Conservation (phyloP, 306 rosid species). For the Carpinus viminea region DNA sequence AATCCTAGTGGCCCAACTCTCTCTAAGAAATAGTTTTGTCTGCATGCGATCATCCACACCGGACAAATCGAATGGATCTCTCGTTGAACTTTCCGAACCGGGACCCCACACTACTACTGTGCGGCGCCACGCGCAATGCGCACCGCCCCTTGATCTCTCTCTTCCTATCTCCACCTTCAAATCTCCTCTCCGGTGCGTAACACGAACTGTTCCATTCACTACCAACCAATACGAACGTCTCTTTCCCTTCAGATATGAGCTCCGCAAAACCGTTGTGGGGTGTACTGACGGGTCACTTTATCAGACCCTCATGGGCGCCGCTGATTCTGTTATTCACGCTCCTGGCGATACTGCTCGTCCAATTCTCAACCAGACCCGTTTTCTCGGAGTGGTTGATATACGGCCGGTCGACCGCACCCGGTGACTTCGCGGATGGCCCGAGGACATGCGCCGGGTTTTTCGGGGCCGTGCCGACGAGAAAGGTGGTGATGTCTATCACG, state of each 20-base stretch:
- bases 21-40: neutral
- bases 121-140: neutral
- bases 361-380: conserved; percentile 40
- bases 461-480: conserved; percentile 25
- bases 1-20: neutral
- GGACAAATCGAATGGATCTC: conserved; percentile 17
- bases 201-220: conserved; percentile 20
- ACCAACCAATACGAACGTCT: neutral
- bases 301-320: conserved; percentile 45
- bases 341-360: conserved; percentile 48
- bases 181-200: neutral
- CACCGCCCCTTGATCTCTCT: neutral
- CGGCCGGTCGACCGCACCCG: neutral
- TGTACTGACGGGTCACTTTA: conserved; percentile 9
- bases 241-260: conserved; percentile 36
- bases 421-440: neutral
- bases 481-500: conserved; percentile 51
- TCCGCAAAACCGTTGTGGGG: conserved; percentile 39
- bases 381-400: conserved; percentile 36
- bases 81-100: conserved; percentile 16
- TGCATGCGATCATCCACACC: neutral
- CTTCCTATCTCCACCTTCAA: neutral
- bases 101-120: conserved; percentile 8
- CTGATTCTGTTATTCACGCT: conserved; percentile 51
- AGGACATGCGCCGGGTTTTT: conserved; percentile 52